Evolutionary conservation across 164 flowering plant species (phyloP), one percentile per base, ranked within the genome.

Genomic region (Kingdonia uniflora): DNA sequence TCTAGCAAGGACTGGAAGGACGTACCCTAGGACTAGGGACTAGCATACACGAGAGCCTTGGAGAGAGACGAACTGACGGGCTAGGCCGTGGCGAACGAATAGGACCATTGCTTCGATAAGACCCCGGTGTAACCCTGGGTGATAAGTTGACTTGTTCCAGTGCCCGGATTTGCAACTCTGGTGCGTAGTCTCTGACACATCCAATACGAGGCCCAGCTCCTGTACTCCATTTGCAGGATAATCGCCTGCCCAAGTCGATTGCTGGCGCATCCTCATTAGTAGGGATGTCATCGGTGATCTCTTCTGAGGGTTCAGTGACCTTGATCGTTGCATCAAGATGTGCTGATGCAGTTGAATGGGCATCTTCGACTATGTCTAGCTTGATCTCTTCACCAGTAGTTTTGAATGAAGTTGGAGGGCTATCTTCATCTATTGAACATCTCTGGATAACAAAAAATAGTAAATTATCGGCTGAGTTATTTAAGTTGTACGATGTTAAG

Each of bases 151-250:
- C 85, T 49, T 84, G 80, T 68, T 89, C 95, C 1, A 91, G 80
- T 29, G 97, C 96, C 55, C 57, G 75, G 54, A 58, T 59, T 63
- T 82, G 87, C 14, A 91, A 64, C 29, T 87, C 80, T 12, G 72
- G 3, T 0, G 97, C 96, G 61, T 91, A 85, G 62, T 87, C 96
- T 57, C 79, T 64, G 3, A 91, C 95, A 61, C 95, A 87, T 1
- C 86, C 85, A 38, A 91, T 87, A 7, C 97, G 72, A 0, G 97
- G 92, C 10, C 97, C 92, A 21, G 74, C 54, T 23, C 95, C 95
- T 14, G 83, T 83, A 2, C 74, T 68, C 96, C 95, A 91, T 55
- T 83, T 91, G 79, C 86, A 68, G 0, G 87, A 75, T 68, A 85
- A 55, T 1, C 73, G 83, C 61, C 65, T 74, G 6, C 74, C 69